These are phyloP conservation scores for Malassezia yamatoensis DNA, from an alignment of 1,284 basidiomycete species.

Conservation along the genomic window DNA sequence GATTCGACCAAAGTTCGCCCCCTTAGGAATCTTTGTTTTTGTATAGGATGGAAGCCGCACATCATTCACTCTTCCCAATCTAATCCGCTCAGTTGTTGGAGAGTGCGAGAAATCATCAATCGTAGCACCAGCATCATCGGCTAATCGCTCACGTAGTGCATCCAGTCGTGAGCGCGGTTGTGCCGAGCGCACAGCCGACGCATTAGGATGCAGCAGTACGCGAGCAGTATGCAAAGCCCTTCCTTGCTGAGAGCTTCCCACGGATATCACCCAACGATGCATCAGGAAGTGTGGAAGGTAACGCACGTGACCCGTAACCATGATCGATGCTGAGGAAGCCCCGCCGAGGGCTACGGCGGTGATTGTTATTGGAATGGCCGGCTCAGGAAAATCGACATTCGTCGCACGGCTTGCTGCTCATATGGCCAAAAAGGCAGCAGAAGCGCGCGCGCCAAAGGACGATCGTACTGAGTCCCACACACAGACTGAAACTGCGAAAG, in stretches of 20 bases:
- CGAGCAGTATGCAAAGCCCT: slow-evolving; percentile 1
- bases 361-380: slow-evolving; percentile 66
- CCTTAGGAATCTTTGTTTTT: slow-evolving; percentile 73
- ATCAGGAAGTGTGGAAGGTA: too few relatives aligned
- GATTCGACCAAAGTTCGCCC: slow-evolving; percentile 77
- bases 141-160: slow-evolving; percentile 31
- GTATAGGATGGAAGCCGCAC: slow-evolving; percentile 74
- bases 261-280: too few relatives aligned
- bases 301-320: background rate
- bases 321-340: slow-evolving; percentile 19
- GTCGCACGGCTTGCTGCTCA: slow-evolving; percentile 53
- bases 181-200: background rate
- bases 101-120: slow-evolving; percentile 33
- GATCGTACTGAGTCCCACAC: background rate
- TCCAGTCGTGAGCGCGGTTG: slow-evolving; percentile 6
- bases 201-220: background rate
- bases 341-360: slow-evolving; percentile 40
- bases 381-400: slow-evolving; percentile 92
- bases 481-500: background rate
- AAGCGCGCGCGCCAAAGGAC: background rate
- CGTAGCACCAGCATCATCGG: slow-evolving; percentile 20
- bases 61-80: slow-evolving; percentile 32
- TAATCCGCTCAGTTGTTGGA: slow-evolving; percentile 17
- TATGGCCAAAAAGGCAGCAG: slow-evolving; percentile 17
- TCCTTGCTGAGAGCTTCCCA: background rate